These are phyloP conservation scores for Apiospora marii DNA, from an alignment of 2,329 filamentous ascomycete species.

Conservation along the genomic window DNA sequence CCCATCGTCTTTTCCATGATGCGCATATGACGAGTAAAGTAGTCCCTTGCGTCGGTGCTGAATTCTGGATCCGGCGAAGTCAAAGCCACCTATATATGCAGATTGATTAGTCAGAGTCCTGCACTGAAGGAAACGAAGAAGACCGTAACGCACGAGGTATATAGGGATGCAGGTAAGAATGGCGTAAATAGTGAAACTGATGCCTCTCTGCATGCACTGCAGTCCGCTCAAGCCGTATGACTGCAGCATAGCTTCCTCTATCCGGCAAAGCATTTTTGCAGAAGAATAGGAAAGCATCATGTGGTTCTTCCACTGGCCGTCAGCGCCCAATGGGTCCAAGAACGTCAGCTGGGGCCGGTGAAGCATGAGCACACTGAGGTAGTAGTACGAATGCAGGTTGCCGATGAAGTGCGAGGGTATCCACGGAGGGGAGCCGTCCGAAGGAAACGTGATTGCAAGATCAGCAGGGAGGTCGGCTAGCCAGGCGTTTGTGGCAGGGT, in stretches of 20 bases:
- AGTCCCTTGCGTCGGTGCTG: conserved; percentile 84
- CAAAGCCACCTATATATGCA: conserved; percentile 79
- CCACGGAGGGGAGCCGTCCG: conserved; percentile 83
- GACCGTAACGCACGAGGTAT: conserved; percentile 75
- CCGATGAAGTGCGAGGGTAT: conserved; percentile 87
- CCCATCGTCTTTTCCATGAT: conserved; percentile 86
- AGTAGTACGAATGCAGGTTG: conserved; percentile 89
- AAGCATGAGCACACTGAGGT: conserved; percentile 84
- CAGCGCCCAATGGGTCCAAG: conserved; percentile 73
- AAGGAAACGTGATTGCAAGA: conserved; percentile 78
- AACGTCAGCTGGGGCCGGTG: conserved; percentile 86
- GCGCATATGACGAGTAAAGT: conserved; percentile 93
- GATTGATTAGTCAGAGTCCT: conserved; percentile 27
- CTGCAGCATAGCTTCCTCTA: conserved; percentile 84
- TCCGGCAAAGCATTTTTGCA: conserved; percentile 82
- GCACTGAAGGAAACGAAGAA: conserved; percentile 22
- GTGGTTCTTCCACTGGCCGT: conserved; percentile 85
- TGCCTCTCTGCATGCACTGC: conserved; percentile 90
- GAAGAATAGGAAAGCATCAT: conserved; percentile 87
- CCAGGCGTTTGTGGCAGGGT: conserved; percentile 80
- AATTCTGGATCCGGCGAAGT: conserved; percentile 92
- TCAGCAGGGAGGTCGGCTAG: conserved; percentile 79
- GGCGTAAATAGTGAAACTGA: conserved; percentile 95
- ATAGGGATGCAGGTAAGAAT: conserved; percentile 92
- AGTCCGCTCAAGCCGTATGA: conserved; percentile 81